Evolutionary conservation across 768 basidiomycete species (phyloP).

Genomic region (Cantharellus anzutake): DNA sequence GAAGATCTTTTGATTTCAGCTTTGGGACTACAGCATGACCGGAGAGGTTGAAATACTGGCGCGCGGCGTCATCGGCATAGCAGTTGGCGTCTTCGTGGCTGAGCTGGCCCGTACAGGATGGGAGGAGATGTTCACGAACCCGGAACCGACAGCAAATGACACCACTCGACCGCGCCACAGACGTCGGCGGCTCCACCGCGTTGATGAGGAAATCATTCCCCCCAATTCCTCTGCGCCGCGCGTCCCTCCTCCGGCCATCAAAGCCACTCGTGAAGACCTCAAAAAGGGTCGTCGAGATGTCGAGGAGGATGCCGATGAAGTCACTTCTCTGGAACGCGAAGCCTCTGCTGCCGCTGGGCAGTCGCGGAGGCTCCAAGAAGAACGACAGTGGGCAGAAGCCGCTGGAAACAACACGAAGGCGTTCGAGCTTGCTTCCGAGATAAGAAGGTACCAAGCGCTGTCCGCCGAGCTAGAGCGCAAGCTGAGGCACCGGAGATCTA

Average conservation of each 20-base stretch:
- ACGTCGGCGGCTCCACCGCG: background rate
- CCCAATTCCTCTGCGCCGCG: background rate
- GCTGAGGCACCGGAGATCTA: background rate
- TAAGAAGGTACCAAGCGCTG: background rate
- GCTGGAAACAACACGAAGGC: slow-evolving; percentile 61
- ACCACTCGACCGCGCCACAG: slow-evolving; percentile 2
- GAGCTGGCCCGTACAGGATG: slow-evolving; percentile 52
- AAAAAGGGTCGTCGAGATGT: slow-evolving; percentile 5
- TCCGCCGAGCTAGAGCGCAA: background rate
- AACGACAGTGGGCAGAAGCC: slow-evolving; percentile 70
- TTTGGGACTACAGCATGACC: slow-evolving; percentile 37
- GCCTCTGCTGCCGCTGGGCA: slow-evolving; percentile 72
- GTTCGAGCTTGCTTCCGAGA: slow-evolving; percentile 49
- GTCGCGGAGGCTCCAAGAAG: slow-evolving; percentile 65
- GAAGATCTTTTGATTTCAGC: slow-evolving; percentile 13
- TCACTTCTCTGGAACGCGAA: slow-evolving; percentile 54
- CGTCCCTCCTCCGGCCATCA: background rate
- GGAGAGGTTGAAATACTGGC: slow-evolving; percentile 37
- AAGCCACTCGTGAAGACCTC: slow-evolving; percentile 3
- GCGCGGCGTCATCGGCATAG: slow-evolving; percentile 45
- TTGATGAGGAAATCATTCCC: background rate
- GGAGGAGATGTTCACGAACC: slow-evolving; percentile 14
- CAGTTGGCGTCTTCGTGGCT: slow-evolving; percentile 47
- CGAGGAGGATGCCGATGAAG: slow-evolving; percentile 21
- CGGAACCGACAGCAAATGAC: slow-evolving; percentile 1